Base-by-base conservation (phyloP, 306 rosid genomes). In the Vigna mungo region DNA sequence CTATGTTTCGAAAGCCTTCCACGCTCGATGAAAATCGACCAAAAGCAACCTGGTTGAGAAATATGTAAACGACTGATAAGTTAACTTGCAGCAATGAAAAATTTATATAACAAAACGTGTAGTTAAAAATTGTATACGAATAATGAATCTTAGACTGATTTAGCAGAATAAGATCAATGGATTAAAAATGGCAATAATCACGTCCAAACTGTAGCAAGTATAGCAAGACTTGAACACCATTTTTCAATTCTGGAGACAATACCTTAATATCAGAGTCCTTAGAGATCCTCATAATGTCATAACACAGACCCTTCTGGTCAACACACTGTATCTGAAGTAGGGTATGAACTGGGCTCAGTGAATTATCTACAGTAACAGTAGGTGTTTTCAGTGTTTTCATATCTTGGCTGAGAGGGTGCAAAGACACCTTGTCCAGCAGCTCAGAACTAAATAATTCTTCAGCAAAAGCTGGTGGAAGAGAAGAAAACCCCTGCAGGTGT, bases 241-340 rank as follows among this genome's bases (percentile, higher is more conserved):
- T 46, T 72, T 72, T 53, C 58, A 15, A 39, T 17, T 62, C 56
- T 63, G 39, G 59, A 83, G 25, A 68, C 7, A 69, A 49, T 88
- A 93, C 98, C 96, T 76, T 90, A 62, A 93, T 86, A 71, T 93
- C 83, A 69, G 83, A 93, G 83, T 93, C 98, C 83, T 93, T 93
- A 65, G 94, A 88, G 48, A 90, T 89, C 84, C 98, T 88, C 92
- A 93, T 68, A 63, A 93, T 85, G 84, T 93, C 98, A 78, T 91
- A 93, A 75, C 92, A 84, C 80, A 91, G 82, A 78, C 92, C 85
- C 78, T 91, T 93, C 77, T 91, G 96, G 41, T 93, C 91, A 78
- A 78, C 84, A 83, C 93, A 91, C 58, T 84, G 84, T 72, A 93
- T 89, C 85, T 93, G 96, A 87, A 93, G 93, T 78, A 93, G 82